phyloP scores from a whole-genome alignment of 306 rosid genomes.

The Rosa lucieae region DNA sequence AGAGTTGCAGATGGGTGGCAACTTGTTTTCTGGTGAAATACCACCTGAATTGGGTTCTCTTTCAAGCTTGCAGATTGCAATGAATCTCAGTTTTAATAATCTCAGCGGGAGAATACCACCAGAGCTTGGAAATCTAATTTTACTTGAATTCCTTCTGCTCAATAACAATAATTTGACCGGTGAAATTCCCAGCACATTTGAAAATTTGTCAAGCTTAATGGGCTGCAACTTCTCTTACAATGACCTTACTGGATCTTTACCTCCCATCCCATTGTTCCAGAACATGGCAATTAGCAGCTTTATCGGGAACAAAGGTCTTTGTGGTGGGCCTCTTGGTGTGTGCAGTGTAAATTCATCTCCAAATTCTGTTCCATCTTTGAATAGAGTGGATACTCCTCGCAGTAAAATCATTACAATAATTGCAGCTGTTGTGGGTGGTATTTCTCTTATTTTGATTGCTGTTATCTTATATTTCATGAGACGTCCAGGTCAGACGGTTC shows the following conservation, averaged over 20 bases:
- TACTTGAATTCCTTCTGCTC: constrained; percentile 70
- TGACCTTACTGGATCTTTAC: constrained; percentile 79
- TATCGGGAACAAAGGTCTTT: constrained; percentile 67
- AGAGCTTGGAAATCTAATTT: constrained; percentile 63
- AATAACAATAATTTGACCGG: constrained; percentile 87
- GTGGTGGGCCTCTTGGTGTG: constrained; percentile 67
- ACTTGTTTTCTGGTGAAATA: constrained; percentile 70
- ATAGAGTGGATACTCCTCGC: constrained; percentile 33
- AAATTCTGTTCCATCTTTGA: constrained; percentile 21
- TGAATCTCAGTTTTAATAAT: constrained; percentile 87
- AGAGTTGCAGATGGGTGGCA: constrained; percentile 79
- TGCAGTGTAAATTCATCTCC: constrained; percentile 50
- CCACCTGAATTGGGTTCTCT: constrained; percentile 77
- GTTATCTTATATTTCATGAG: constrained; percentile 71
- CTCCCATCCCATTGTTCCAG: constrained; percentile 60
- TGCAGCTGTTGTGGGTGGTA: constrained; percentile 78
- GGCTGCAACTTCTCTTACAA: constrained; percentile 93
- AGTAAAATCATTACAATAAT: constrained; percentile 56
- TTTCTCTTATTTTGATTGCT: constrained; percentile 77
- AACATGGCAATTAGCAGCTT: constrained; percentile 71
- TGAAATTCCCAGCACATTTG: constrained; percentile 73
- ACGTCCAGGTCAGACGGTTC: constrained; percentile 43
- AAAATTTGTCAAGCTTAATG: constrained; percentile 65
- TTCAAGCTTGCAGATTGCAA: constrained; percentile 79
- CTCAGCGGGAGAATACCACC: constrained; percentile 72